phyloP scores from a whole-genome alignment of 352 stramenopile genomes.

The Pythium volutum region DNA sequence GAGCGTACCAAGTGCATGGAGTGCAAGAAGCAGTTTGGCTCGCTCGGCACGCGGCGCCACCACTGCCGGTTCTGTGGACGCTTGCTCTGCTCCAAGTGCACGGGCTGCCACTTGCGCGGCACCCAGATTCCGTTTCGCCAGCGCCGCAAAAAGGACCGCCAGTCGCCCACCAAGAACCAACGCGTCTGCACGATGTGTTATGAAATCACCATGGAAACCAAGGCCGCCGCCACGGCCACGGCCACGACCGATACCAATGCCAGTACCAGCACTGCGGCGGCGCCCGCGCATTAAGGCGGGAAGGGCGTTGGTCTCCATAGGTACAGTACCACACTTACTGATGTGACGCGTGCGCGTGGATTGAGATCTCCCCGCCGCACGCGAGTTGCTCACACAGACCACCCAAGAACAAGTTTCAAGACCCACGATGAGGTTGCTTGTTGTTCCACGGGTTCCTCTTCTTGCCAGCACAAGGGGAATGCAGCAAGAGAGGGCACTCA shows the following conservation, averaged over 20 bases:
- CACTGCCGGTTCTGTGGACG: constrained; percentile 86
- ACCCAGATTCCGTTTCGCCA: constrained; percentile 41
- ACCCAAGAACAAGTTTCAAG: too few relatives aligned
- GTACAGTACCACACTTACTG: too few relatives aligned
- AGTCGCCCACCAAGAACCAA: constrained; percentile 49
- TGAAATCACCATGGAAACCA: constrained; percentile 41
- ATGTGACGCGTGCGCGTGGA: too few relatives aligned
- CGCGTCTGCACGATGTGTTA: constrained; percentile 78
- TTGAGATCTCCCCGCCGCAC: too few relatives aligned
- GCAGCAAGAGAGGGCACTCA: too few relatives aligned
- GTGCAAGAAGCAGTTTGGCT: constrained; percentile 71
- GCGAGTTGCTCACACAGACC: too few relatives aligned
- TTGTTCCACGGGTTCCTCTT: too few relatives aligned
- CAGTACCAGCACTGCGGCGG: constrained; percentile 4
- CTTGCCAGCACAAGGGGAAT: too few relatives aligned
- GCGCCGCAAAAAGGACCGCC: constrained; percentile 55
- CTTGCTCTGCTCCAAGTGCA: constrained; percentile 78
- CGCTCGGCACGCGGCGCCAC: constrained; percentile 62
- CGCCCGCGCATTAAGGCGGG: constrained; percentile 6
- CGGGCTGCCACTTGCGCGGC: constrained; percentile 38
- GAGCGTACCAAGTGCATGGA: constrained; percentile 78
- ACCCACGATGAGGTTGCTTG: too few relatives aligned
- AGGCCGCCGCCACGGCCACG: constrained; percentile 4
- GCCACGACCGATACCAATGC: not conserved
- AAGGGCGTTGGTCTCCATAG: too few relatives aligned